A percentile compares a stretch with the other conserved stretches of the same genome.
phyloP scores from a whole-genome alignment of 2,329 filamentous ascomycete species.

The Trichoderma arundinaceum region DNA sequence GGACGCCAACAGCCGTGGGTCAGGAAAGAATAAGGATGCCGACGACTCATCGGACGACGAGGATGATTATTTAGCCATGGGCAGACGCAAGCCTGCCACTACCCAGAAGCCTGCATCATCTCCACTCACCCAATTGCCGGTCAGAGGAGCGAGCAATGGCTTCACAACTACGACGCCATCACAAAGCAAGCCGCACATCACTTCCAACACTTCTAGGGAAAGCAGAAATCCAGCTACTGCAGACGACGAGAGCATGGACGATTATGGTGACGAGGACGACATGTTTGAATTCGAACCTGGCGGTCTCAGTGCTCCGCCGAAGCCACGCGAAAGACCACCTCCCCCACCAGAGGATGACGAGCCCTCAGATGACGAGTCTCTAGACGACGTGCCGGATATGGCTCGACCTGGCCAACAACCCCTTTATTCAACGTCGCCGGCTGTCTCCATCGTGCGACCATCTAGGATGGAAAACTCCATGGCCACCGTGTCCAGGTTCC shows the following conservation, averaged over 20 bases:
- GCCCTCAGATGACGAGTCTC: conserved; percentile 38
- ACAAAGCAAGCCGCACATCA: background rate
- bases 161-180: background rate
- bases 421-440: conserved; percentile 52
- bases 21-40: conserved; percentile 35
- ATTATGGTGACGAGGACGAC: conserved; percentile 43
- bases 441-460: conserved; percentile 48
- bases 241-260: conserved; percentile 25
- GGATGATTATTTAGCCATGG: conserved; percentile 48
- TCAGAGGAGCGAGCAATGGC: conserved; percentile 13
- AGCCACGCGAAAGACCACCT: conserved; percentile 37
- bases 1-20: conserved; percentile 8
- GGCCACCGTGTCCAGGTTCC: conserved; percentile 44
- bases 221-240: background rate
- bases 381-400: background rate
- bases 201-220: conserved; percentile 1
- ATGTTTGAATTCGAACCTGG: conserved; percentile 55
- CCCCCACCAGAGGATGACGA: conserved; percentile 48
- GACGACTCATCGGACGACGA: conserved; percentile 49
- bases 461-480: conserved; percentile 40
- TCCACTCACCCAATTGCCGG: conserved; percentile 1
- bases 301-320: conserved; percentile 43
- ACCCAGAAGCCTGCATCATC: conserved; percentile 7
- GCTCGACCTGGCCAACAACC: conserved; percentile 27
- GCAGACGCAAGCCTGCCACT: conserved; percentile 43